Percentiles rank a stretch among this genome's conserved stretches.
phyloP scores from a whole-genome alignment of 192 early-diverging fungal genomes.

The Jimgerdemannia flammicorona region DNA sequence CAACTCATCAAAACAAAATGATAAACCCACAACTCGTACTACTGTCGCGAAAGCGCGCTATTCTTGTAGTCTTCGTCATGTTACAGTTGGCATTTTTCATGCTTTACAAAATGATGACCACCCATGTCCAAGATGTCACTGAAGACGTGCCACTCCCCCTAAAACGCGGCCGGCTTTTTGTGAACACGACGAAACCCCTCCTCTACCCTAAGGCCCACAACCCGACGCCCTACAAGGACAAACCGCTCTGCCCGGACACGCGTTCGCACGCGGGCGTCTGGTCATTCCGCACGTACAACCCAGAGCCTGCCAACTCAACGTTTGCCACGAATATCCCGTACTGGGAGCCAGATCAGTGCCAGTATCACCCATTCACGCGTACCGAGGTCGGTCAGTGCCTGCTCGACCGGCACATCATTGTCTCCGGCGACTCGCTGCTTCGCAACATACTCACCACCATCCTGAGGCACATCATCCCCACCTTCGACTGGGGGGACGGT shows the following conservation, averaged over 20 bases:
- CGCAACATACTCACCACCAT: constrained; percentile 1
- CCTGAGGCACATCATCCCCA: not conserved
- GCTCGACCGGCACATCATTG: not conserved
- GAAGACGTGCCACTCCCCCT: too few species aligned
- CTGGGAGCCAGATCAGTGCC: not conserved
- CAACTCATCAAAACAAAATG: too few species aligned
- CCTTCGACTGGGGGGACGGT: not conserved
- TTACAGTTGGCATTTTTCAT: too few species aligned
- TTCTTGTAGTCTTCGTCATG: too few species aligned
- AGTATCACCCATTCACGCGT: not conserved
- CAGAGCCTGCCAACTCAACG: not conserved
- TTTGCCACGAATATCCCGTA: not conserved
- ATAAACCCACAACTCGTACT: too few species aligned
- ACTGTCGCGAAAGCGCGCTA: too few species aligned
- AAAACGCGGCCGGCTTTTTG: not conserved
- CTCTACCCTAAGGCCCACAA: not conserved
- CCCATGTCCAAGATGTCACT: too few species aligned
- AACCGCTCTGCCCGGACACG: not conserved
- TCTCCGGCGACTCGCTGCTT: constrained; percentile 1
- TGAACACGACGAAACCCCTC: not conserved
- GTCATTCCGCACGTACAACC: not conserved
- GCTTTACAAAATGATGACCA: too few species aligned
- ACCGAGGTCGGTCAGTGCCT: not conserved
- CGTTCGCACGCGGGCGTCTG: not conserved
- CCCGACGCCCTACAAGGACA: not conserved